Evolutionary conservation across 164 flowering plant species (phyloP).

Genomic region (Aristolochia californica): DNA sequence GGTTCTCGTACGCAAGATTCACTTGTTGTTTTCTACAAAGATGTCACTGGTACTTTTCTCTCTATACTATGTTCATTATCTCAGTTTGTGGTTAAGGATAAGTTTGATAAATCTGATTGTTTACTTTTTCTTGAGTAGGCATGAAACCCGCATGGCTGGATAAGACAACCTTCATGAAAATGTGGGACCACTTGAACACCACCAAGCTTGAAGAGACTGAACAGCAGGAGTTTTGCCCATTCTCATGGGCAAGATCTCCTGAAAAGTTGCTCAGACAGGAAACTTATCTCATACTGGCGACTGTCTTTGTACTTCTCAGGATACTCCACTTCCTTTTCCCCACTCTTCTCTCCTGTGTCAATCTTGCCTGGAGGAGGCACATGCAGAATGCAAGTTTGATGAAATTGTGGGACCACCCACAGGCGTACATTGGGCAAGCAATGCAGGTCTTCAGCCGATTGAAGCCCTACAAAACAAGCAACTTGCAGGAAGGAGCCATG

Average conservation of each 20-base stretch:
- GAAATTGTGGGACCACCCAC: constrained; percentile 49
- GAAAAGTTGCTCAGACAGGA: constrained; percentile 71
- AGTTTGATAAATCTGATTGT: background rate
- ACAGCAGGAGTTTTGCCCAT: constrained; percentile 48
- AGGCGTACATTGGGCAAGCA: constrained; percentile 34
- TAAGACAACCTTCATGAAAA: constrained; percentile 22
- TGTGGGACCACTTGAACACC: constrained; percentile 24
- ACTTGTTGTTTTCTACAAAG: constrained; percentile 56
- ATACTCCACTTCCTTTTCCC: constrained; percentile 48
- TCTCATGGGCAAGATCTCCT: constrained; percentile 89
- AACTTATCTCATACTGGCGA: constrained; percentile 75
- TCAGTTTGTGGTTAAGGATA: background rate
- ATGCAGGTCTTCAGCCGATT: constrained; percentile 36
- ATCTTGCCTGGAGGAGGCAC: constrained; percentile 16
- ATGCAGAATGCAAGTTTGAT: constrained; percentile 27
- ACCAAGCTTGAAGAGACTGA: constrained; percentile 29
- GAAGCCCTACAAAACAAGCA: constrained; percentile 64
- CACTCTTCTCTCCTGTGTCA: constrained; percentile 13
- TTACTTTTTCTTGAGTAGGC: constrained; percentile 21
- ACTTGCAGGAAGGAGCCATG: constrained; percentile 78
- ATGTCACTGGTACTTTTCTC: constrained; percentile 49
- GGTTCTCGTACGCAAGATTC: constrained; percentile 62
- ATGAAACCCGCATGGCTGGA: constrained; percentile 31
- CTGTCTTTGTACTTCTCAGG: constrained; percentile 60
- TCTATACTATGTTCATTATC: background rate